A percentile compares a stretch with the other conserved stretches of the same genome.
These are phyloP conservation scores for Liquidambar formosana DNA, from an alignment of 164 flowering plant genomes.

Conservation along the genomic window DNA sequence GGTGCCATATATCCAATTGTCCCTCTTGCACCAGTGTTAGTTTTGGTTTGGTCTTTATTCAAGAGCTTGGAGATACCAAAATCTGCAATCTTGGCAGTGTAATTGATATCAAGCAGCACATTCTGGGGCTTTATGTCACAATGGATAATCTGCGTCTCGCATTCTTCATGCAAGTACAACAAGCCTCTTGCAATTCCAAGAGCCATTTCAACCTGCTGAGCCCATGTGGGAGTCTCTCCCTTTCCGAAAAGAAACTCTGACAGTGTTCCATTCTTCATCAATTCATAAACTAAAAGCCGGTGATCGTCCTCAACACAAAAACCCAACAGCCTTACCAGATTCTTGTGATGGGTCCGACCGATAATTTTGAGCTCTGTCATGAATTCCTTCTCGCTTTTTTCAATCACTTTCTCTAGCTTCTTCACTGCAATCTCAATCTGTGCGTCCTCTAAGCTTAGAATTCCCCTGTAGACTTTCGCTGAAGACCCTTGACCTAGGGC, in stretches of 20 bases:
- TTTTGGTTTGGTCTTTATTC: conserved; percentile 25
- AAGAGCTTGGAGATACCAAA: conserved; percentile 46
- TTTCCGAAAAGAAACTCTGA: conserved; percentile 8
- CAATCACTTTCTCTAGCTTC: conserved; percentile 9
- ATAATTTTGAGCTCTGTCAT: conserved; percentile 21
- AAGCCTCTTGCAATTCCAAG: conserved; percentile 43
- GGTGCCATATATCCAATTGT: conserved; percentile 15
- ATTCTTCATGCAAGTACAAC: conserved; percentile 54
- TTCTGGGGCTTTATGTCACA: conserved; percentile 77
- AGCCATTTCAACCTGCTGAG: conserved; percentile 21
- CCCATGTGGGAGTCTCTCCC: conserved; percentile 11
- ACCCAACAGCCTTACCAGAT: conserved; percentile 21
- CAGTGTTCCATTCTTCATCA: conserved; percentile 21
- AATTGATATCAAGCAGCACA: conserved; percentile 63
- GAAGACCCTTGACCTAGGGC: conserved; percentile 13
- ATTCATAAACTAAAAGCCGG: conserved; percentile 18
- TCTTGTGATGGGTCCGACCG: conserved; percentile 22
- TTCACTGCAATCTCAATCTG: conserved; percentile 22
- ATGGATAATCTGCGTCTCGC: conserved; percentile 74
- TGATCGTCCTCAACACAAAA: conserved; percentile 13
- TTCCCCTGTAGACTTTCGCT: conserved; percentile 19
- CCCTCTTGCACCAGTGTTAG: conserved; percentile 10
- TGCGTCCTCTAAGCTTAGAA: conserved; percentile 4
- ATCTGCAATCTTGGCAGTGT: conserved; percentile 56
- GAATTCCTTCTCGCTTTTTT: conserved; percentile 16